Percentiles rank a stretch among this genome's conserved stretches.
phyloP scores from a whole-genome alignment of 2,329 filamentous ascomycete genomes.

The Alternaria ethzedia region DNA sequence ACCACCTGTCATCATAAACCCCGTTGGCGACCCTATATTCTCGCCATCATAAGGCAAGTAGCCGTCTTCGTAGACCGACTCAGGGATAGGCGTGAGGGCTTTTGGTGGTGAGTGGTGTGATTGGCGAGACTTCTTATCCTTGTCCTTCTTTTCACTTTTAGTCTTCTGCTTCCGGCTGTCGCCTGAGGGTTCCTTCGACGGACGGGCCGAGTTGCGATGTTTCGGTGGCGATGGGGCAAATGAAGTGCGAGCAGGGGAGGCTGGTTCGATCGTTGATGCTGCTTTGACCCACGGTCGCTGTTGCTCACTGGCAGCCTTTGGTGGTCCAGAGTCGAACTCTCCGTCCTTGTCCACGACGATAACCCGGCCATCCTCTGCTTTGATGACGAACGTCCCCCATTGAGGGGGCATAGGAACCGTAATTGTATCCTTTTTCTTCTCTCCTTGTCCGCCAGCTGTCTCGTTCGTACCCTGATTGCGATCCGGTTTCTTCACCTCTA shows the following conservation, averaged over 20 bases:
- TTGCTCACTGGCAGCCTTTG: not conserved
- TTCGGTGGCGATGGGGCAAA: not conserved
- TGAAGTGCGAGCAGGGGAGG: not conserved
- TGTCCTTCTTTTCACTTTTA: not conserved
- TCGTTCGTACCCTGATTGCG: not conserved
- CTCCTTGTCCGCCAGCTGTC: not conserved
- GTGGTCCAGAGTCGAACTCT: conserved; percentile 34
- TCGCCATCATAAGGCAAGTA: not conserved
- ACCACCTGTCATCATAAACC: conserved; percentile 32
- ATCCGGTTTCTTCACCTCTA: conserved; percentile 10
- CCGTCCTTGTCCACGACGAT: conserved; percentile 34
- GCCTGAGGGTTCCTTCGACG: not conserved
- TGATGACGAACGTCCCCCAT: conserved; percentile 36
- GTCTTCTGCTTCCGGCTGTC: not conserved
- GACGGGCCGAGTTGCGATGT: not conserved
- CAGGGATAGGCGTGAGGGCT: conserved; percentile 13
- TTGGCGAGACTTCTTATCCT: not conserved
- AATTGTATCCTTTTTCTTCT: conserved; percentile 17
- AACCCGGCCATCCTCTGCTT: conserved; percentile 30
- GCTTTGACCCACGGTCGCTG: conserved; percentile 16
- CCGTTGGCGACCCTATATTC: conserved; percentile 19
- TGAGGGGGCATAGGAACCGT: conserved; percentile 20
- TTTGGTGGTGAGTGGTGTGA: not conserved
- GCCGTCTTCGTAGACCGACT: conserved; percentile 18
- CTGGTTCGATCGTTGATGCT: not conserved